Percentiles rank a stretch among this genome's conserved stretches.
Evolutionary conservation across 352 stramenopile genomes (phyloP).

Genomic region (Pythium dissotocum): DNA sequence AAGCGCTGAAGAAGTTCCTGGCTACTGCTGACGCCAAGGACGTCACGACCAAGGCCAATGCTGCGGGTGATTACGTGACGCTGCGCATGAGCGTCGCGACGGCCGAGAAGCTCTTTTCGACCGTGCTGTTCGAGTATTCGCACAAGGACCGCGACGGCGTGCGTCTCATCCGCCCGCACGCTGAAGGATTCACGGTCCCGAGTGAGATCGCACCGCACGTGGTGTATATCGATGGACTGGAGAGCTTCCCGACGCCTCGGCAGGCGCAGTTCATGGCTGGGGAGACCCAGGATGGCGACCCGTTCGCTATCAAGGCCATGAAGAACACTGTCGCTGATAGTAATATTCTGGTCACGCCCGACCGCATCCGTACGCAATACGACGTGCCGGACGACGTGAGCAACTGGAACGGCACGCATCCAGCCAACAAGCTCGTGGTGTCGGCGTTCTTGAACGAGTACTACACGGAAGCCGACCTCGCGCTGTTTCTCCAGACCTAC

Average conservation of each 20-base stretch:
- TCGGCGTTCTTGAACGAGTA: conserved; percentile 70
- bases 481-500: conserved; percentile 38
- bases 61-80: conserved; percentile 47
- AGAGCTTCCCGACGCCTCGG: conserved; percentile 71
- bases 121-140: conserved; percentile 51
- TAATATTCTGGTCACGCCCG: conserved; percentile 36
- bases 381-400: conserved; percentile 40
- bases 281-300: conserved; percentile 32
- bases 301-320: conserved; percentile 35
- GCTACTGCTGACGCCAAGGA: conserved; percentile 9
- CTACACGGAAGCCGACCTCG: conserved; percentile 62
- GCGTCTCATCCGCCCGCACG: conserved; percentile 45
- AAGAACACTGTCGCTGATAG: conserved; percentile 16
- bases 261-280: conserved; percentile 46
- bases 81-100: conserved; percentile 40
- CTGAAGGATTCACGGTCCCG: conserved; percentile 40
- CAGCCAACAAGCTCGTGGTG: conserved; percentile 58
- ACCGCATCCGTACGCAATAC: conserved; percentile 59
- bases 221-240: conserved; percentile 64
- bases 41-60: conserved; percentile 22
- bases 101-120: conserved; percentile 56
- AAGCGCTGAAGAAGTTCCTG: conserved; percentile 31
- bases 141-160: conserved; percentile 31
- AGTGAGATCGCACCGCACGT: conserved; percentile 39
- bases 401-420: conserved; percentile 26